Evolutionary conservation across 2,329 filamentous ascomycete species (phyloP).

Genomic region (Cytospora paraplurivora): DNA sequence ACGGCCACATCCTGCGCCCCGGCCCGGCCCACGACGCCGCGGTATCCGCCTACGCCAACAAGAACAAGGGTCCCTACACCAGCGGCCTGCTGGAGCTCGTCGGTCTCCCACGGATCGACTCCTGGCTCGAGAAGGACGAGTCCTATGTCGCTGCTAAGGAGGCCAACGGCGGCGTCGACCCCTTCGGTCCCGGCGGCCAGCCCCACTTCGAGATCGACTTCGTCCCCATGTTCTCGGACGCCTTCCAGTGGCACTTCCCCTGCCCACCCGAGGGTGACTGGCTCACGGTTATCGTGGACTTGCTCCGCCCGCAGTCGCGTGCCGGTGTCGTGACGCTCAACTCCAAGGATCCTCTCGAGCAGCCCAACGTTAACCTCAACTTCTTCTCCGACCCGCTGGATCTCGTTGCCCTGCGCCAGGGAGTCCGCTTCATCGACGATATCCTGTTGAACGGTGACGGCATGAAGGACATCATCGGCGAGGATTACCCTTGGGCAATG

Average conservation of each 20-base stretch:
- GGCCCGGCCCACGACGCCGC: slow-evolving; percentile 40
- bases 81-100: slow-evolving; percentile 52
- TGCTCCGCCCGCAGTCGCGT: slow-evolving; percentile 45
- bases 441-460: slow-evolving; percentile 59
- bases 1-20: slow-evolving; percentile 44
- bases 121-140: slow-evolving; percentile 50
- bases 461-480: slow-evolving; percentile 55
- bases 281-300: slow-evolving; percentile 57
- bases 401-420: slow-evolving; percentile 60
- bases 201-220: slow-evolving; percentile 67
- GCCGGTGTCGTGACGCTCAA: slow-evolving; percentile 58
- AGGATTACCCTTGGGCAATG: slow-evolving; percentile 63
- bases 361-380: slow-evolving; percentile 62
- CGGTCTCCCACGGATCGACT: slow-evolving; percentile 59
- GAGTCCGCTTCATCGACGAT: slow-evolving; percentile 58
- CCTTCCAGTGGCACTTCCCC: slow-evolving; percentile 53
- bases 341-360: slow-evolving; percentile 57
- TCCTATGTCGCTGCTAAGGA: slow-evolving; percentile 49
- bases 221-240: slow-evolving; percentile 56
- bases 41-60: slow-evolving; percentile 40
- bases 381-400: slow-evolving; percentile 59
- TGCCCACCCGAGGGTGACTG: slow-evolving; percentile 48
- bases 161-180: slow-evolving; percentile 49
- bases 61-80: slow-evolving; percentile 44
- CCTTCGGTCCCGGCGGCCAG: slow-evolving; percentile 58